Evolutionary conservation across 1,284 basidiomycete species (phyloP).

Genomic region (Apiotrichum sp.): DNA sequence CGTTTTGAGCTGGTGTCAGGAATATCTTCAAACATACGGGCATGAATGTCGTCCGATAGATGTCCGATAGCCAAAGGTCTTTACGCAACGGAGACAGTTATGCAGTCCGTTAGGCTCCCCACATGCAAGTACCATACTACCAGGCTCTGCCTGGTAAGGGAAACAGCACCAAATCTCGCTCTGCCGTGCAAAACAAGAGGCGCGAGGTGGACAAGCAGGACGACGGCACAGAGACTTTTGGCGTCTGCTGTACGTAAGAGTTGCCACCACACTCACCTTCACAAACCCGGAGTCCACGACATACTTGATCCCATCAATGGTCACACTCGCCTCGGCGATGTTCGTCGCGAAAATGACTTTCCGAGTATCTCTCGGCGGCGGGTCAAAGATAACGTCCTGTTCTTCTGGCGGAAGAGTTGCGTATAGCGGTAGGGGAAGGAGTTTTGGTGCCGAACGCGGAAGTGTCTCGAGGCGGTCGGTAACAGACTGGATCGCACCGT

Average conservation of each 20-base stretch:
- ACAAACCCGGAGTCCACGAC: constrained; percentile 95
- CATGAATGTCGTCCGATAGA: too few species aligned
- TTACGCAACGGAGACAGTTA: too few species aligned
- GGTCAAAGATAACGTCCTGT: constrained; percentile 76
- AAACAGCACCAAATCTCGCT: too few species aligned
- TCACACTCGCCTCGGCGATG: constrained; percentile 95
- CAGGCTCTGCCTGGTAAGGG: too few species aligned
- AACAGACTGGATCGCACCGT: constrained; percentile 73
- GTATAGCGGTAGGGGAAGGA: constrained; percentile 73
- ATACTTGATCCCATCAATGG: constrained; percentile 89
- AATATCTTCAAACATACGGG: too few species aligned
- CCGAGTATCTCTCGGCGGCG: constrained; percentile 63
- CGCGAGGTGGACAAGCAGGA: too few species aligned
- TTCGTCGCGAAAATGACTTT: constrained; percentile 94
- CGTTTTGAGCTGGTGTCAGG: constrained; percentile 59
- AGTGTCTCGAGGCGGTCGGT: constrained; percentile 69
- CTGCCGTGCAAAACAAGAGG: too few species aligned
- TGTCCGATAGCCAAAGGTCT: too few species aligned
- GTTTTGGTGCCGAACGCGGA: constrained; percentile 56
- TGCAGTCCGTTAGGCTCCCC: too few species aligned
- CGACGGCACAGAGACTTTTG: too few species aligned
- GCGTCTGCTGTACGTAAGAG: too few species aligned
- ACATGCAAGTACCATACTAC: too few species aligned
- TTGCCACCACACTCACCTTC: constrained; percentile 57
- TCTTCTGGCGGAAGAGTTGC: constrained; percentile 80